A percentile compares a stretch with the other conserved stretches of the same genome.
Evolutionary conservation across 768 basidiomycete genomes (phyloP).

Genomic region (Pleurotus sapidus): DNA sequence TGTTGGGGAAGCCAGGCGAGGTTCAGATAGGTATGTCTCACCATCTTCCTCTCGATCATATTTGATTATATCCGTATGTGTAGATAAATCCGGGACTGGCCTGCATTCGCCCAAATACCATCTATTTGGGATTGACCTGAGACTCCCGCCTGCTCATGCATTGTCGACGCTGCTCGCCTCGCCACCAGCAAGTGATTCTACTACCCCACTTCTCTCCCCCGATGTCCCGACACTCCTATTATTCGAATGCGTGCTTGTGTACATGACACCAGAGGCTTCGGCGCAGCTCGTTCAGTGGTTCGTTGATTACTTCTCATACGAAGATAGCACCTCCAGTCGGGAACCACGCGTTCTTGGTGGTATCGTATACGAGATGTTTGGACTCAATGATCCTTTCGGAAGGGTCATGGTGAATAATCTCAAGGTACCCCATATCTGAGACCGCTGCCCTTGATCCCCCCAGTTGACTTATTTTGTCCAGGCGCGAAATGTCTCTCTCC

Average conservation of each 20-base stretch:
- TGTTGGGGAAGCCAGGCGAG: slow-evolving; percentile 44
- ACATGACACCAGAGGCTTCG: slow-evolving; percentile 67
- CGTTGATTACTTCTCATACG: slow-evolving; percentile 40
- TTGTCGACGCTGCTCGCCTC: slow-evolving; percentile 37
- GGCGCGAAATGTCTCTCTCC: slow-evolving; percentile 72
- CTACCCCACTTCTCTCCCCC: slow-evolving; percentile 47
- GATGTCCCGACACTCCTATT: slow-evolving; percentile 77
- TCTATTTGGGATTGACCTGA: slow-evolving; percentile 77
- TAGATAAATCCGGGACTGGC: slow-evolving; percentile 50
- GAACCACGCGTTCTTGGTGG: slow-evolving; percentile 40
- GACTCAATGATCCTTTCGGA: slow-evolving; percentile 85
- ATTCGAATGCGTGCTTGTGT: slow-evolving; percentile 92
- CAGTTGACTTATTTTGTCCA: slow-evolving; percentile 22
- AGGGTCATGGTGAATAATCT: slow-evolving; percentile 89
- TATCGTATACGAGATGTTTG: slow-evolving; percentile 93
- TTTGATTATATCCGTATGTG: slow-evolving; percentile 2
- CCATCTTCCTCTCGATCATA: not conserved
- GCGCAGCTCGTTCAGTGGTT: slow-evolving; percentile 73
- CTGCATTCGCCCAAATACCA: slow-evolving; percentile 59
- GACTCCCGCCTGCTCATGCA: slow-evolving; percentile 47
- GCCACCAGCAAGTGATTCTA: not conserved
- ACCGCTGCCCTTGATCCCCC: not conserved
- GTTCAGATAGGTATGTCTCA: slow-evolving; percentile 39
- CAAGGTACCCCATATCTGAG: slow-evolving; percentile 42
- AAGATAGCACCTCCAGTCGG: not conserved